Evolutionary conservation across 1,284 basidiomycete genomes (phyloP), one percentile per base, ranked within the genome.

Genomic region (Cutaneotrichosporon mucoides): DNA sequence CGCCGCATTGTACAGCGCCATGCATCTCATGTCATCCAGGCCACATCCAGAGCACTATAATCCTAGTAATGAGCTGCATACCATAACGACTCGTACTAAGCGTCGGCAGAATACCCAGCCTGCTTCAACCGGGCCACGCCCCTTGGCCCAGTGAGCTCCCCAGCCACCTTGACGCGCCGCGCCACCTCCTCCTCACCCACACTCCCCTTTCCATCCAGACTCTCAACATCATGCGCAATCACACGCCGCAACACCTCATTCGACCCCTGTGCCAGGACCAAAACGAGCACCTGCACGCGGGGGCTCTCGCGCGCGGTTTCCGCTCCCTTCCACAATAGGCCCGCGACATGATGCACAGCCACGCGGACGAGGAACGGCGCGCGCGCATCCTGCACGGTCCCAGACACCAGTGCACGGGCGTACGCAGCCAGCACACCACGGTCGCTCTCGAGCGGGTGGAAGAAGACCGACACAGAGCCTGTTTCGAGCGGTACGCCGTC

Each of bases 311-410:
- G 59, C 43, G 56, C 56, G 41, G 49, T 51, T 10, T 60, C 60
- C 78, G 80, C 11, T 0, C 24, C n/a, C 8, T 33, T 24, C 90
- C 90, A 93, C 43, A 92, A 84, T 63, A 82, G 85, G 48, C 81
- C 82, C 6, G 90, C 85, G 24, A 95, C 75, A 69, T 96, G 92
- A 72, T 93, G 90, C 4, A 88, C 68, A 0, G 90, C 91, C 4
- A 95, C 75, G 50, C 84, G 77, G 55, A 84, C 82, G 62, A 92
- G 70, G 72, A 95, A 88, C 0, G 50, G 78, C 55, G 50, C 75
- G 72, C 46, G 76, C 34, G 64, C 60, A 36, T 57, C 12, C 84
- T 77, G 55, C 4, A 74, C 66, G 36, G 13, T 35, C 50, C 71
- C 69, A 10, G 66, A 62, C 6, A 71, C 68, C 0, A 82, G 66